phyloP scores from a whole-genome alignment of 176 grass and related monocot genomes.

The Zoysia pacifica region DNA sequence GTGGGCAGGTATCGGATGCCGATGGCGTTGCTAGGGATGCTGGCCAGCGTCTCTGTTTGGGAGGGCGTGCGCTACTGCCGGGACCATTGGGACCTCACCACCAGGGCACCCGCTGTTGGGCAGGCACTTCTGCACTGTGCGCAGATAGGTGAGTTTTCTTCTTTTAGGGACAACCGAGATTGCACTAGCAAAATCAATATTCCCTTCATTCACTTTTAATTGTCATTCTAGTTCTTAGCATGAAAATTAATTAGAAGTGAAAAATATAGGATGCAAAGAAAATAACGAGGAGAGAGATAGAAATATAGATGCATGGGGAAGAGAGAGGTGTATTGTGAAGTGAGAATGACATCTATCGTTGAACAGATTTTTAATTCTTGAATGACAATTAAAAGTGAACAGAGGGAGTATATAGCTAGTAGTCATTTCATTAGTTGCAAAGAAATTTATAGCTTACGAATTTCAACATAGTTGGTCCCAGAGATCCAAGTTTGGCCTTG shows the following conservation, averaged over 20 bases:
- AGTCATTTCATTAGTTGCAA: neutral
- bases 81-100: constrained; percentile 50
- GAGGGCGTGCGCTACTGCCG: constrained; percentile 63
- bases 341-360: too few species aligned
- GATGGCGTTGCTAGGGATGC: constrained; percentile 63
- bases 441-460: neutral
- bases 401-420: neutral
- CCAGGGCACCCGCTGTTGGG: constrained; percentile 42
- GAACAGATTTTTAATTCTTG: too few species aligned
- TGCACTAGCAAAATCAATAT: neutral
- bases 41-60: constrained; percentile 67
- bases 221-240: too few species aligned
- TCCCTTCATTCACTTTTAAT: too few species aligned
- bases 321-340: too few species aligned
- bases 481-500: too few species aligned
- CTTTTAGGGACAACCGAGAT: neutral
- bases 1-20: constrained; percentile 78
- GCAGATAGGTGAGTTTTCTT: constrained; percentile 53
- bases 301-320: too few species aligned
- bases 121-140: constrained; percentile 52
- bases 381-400: too few species aligned
- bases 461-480: neutral
- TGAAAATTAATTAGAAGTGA: too few species aligned
- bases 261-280: too few species aligned
- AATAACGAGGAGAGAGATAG: too few species aligned